Conservation (phyloP, 176 grass and related monocot genomes). For the Carex cristatella region DNA sequence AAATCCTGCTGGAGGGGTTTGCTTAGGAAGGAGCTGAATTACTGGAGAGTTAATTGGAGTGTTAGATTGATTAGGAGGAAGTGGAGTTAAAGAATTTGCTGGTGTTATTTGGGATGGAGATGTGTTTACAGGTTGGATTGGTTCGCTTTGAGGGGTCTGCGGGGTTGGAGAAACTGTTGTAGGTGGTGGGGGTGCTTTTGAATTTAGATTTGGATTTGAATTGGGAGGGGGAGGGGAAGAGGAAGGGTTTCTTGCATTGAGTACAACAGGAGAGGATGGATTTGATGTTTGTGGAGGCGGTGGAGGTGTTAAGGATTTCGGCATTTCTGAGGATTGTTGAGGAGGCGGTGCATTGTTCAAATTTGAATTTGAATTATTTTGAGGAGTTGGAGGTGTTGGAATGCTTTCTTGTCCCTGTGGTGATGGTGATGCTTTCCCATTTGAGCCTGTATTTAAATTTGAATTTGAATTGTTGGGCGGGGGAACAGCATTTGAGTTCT, state of each 20-base stretch:
- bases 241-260: background rate
- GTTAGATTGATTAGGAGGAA: background rate
- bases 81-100: constrained; percentile 8
- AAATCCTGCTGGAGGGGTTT: background rate
- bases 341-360: background rate
- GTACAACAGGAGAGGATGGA: background rate
- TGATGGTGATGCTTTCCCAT: background rate
- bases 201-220: background rate
- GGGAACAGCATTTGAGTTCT: background rate
- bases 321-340: background rate
- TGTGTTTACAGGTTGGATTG: background rate
- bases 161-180: constrained; percentile 4
- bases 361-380: background rate
- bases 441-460: constrained; percentile 7
- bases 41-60: constrained; percentile 1
- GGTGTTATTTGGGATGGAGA: background rate
- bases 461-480: background rate
- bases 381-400: background rate
- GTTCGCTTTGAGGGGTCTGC: background rate
- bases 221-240: constrained; percentile 1
- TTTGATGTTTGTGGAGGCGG: constrained; percentile 24
- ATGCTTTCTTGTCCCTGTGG: background rate
- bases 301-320: background rate
- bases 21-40: background rate
- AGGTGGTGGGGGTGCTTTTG: background rate